Evolutionary conservation across 2,329 filamentous ascomycete genomes (phyloP).

Genomic region (Bipolaris cookei): DNA sequence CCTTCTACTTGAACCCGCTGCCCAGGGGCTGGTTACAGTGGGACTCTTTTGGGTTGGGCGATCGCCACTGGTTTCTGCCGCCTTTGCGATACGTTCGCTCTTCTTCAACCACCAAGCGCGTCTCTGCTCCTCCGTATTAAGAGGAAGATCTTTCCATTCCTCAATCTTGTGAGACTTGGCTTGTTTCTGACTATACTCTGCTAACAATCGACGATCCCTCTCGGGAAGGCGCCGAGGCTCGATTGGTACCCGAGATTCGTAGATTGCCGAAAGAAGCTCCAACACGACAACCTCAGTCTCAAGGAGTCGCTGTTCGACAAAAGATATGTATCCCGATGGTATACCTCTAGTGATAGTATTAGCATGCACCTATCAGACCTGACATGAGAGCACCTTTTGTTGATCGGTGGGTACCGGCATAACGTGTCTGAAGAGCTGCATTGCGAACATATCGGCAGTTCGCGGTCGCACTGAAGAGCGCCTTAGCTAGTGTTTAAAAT

Average conservation of each 20-base stretch:
- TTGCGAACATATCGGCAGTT: conserved; percentile 30
- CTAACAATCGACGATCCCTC: conserved; percentile 11
- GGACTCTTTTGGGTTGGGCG: not conserved
- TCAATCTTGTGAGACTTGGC: conserved; percentile 29
- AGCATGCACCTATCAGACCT: not conserved
- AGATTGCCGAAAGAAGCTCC: conserved; percentile 26
- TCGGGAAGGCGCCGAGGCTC: conserved; percentile 14
- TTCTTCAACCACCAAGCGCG: conserved; percentile 23
- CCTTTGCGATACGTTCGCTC: conserved; percentile 2
- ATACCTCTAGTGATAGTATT: conserved; percentile 23
- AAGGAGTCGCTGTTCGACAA: conserved; percentile 30
- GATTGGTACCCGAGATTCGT: conserved; percentile 17
- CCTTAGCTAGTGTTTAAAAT: conserved; percentile 7
- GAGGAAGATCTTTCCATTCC: conserved; percentile 29
- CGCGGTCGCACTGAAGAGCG: conserved; percentile 24
- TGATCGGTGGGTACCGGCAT: conserved; percentile 29
- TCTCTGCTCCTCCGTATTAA: conserved; percentile 20
- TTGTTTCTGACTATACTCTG: conserved; percentile 21
- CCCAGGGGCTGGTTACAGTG: conserved; percentile 7
- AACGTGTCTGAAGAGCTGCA: conserved; percentile 14
- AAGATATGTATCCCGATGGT: conserved; percentile 31
- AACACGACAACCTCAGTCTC: conserved; percentile 30
- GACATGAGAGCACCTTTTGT: conserved; percentile 24
- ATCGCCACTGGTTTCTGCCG: not conserved
- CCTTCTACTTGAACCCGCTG: conserved; percentile 2